These are phyloP conservation scores for Crithidia brevicula DNA, from an alignment of 208 protist genomes.

Conservation along the genomic window DNA sequence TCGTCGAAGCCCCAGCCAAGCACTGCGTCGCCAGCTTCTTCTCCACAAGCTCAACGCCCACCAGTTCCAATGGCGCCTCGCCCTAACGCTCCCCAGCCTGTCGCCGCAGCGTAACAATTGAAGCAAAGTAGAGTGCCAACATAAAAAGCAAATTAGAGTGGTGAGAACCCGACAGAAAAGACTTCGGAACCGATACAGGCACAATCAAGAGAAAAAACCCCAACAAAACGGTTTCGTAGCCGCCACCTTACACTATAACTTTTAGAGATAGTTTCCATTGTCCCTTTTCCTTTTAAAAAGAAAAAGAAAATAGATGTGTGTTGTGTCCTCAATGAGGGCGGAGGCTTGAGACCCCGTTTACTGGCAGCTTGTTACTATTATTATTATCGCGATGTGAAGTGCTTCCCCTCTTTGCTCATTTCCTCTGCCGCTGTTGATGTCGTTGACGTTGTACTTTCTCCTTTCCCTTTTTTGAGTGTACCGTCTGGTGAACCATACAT, in stretches of 20 bases:
- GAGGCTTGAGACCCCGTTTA: too few species aligned
- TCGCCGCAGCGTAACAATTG: background rate
- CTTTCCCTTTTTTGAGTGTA: too few species aligned
- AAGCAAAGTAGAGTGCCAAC: background rate
- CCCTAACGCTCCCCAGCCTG: constrained; percentile 1
- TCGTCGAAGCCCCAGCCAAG: background rate
- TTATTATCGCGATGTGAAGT: too few species aligned
- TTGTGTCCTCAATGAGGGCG: too few species aligned
- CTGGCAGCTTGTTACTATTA: constrained; percentile 5
- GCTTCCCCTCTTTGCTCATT: background rate
- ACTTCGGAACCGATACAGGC: too few species aligned
- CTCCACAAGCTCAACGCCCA: constrained; percentile 3
- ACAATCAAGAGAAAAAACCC: too few species aligned
- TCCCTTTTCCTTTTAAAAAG: constrained; percentile 11
- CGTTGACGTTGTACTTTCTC: background rate
- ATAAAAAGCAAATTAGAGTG: background rate
- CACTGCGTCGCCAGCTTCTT: background rate
- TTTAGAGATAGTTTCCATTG: constrained; percentile 32
- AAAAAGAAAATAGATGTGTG: too few species aligned
- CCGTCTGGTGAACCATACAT: too few species aligned
- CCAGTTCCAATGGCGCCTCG: constrained; percentile 15
- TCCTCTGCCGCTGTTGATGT: constrained; percentile 1
- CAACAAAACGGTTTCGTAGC: too few species aligned
- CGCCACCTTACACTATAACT: too few species aligned
- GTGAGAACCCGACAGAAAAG: too few species aligned